Conservation (phyloP, 768 basidiomycete genomes). For the Tylopilus balloui region DNA sequence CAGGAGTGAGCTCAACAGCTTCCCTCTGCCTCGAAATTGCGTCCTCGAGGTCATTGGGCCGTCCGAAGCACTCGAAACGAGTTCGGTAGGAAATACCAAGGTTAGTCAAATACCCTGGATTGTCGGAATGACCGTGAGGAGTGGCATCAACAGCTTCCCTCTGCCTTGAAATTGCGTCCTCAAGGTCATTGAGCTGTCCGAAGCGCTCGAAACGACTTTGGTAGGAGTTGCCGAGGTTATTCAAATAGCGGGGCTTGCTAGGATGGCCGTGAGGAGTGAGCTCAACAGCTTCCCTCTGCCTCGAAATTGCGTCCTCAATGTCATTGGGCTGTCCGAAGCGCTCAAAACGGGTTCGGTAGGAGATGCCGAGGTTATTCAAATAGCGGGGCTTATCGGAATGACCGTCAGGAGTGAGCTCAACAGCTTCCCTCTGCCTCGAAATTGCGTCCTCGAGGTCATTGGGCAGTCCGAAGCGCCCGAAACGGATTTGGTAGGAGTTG, state of each 20-base stretch:
- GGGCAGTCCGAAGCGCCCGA: background rate
- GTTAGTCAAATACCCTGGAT: too few relatives aligned
- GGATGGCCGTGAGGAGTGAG: background rate
- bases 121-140: too few relatives aligned
- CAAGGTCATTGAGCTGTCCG: background rate
- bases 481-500: background rate
- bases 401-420: background rate
- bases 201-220: background rate
- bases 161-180: background rate
- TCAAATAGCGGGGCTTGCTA: background rate
- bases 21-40: too few relatives aligned
- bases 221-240: background rate
- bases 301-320: background rate
- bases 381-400: too few relatives aligned
- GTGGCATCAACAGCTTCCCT: background rate
- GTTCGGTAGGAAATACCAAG: too few relatives aligned
- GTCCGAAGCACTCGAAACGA: too few relatives aligned
- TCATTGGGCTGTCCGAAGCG: background rate
- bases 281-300: background rate
- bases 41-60: too few relatives aligned
- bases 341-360: background rate
- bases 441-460: background rate
- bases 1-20: too few relatives aligned
- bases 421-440: background rate
- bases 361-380: background rate